These are phyloP conservation scores for Mycena floridula DNA, from an alignment of 768 basidiomycete genomes.

Conservation along the genomic window DNA sequence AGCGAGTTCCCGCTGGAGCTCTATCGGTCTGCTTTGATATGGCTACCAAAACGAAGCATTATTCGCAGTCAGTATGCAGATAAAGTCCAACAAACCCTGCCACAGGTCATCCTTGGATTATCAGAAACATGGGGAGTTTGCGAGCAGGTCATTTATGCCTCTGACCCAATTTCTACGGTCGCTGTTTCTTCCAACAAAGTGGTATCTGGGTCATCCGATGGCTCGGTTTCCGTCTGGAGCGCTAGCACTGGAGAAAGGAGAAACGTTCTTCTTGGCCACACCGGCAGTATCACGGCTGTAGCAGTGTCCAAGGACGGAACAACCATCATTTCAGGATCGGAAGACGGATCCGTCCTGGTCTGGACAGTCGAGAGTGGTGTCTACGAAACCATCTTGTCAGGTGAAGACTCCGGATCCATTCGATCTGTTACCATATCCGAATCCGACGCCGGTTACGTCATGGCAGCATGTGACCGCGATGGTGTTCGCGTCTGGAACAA, in stretches of 20 bases:
- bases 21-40: neutral
- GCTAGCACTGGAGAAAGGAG: neutral
- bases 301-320: neutral
- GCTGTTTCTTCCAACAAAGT: neutral
- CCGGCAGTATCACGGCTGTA: neutral
- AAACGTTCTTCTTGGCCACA: neutral
- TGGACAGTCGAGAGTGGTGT: too few species aligned
- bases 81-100: neutral
- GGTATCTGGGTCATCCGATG: neutral
- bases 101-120: neutral
- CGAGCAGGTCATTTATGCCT: neutral
- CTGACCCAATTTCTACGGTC: neutral
- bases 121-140: neutral
- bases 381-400: too few species aligned
- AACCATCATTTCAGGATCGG: neutral
- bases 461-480: too few species aligned
- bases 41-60: neutral
- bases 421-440: too few species aligned
- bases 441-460: too few species aligned
- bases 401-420: too few species aligned
- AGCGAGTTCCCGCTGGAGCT: neutral
- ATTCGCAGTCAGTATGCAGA: neutral
- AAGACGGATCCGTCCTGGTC: neutral
- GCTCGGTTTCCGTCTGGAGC: neutral
- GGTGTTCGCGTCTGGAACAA: too few species aligned